Evolutionary conservation across 495 filamentous ascomycete species (phyloP).

Genomic region (Aspergillus taichungensis): DNA sequence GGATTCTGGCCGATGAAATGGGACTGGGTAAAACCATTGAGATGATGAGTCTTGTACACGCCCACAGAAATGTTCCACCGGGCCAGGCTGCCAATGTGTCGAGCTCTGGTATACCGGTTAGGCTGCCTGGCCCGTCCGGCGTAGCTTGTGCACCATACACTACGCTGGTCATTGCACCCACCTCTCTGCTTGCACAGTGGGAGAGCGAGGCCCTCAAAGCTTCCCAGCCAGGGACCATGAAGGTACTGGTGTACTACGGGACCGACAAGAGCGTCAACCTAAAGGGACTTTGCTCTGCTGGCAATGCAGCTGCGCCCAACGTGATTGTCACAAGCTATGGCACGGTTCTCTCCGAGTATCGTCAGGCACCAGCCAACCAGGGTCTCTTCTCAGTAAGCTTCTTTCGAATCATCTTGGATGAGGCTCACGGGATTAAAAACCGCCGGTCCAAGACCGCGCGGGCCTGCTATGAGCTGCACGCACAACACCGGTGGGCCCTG

Average conservation of each 20-base stretch:
- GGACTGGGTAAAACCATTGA: slow-evolving; percentile 93
- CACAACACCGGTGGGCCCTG: slow-evolving; percentile 82
- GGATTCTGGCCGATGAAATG: slow-evolving; percentile 90
- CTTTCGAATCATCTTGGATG: slow-evolving; percentile 89
- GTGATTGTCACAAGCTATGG: slow-evolving; percentile 96
- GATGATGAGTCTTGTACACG: slow-evolving; percentile 89
- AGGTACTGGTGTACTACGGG: slow-evolving; percentile 85
- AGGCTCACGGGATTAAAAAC: slow-evolving; percentile 93
- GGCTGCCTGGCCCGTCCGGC: slow-evolving; percentile 46
- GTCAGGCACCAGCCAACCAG: slow-evolving; percentile 39
- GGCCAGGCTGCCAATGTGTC: slow-evolving; percentile 25
- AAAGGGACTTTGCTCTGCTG: slow-evolving; percentile 62
- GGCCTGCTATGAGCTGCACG: slow-evolving; percentile 82
- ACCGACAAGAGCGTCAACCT: slow-evolving; percentile 70
- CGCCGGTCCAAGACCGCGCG: slow-evolving; percentile 79
- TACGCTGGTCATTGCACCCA: slow-evolving; percentile 89
- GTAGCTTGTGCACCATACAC: slow-evolving; percentile 72
- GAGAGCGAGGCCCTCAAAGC: slow-evolving; percentile 89
- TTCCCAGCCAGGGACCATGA: slow-evolving; percentile 71
- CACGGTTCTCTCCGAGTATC: slow-evolving; percentile 82
- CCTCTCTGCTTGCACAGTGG: slow-evolving; percentile 92
- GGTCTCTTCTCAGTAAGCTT: slow-evolving; percentile 89
- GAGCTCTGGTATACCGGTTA: slow-evolving; percentile 46
- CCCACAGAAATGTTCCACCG: slow-evolving; percentile 54
- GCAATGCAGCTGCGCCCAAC: slow-evolving; percentile 72